Conservation (phyloP, 352 stramenopile species). For the Phytophthora megakarya region DNA sequence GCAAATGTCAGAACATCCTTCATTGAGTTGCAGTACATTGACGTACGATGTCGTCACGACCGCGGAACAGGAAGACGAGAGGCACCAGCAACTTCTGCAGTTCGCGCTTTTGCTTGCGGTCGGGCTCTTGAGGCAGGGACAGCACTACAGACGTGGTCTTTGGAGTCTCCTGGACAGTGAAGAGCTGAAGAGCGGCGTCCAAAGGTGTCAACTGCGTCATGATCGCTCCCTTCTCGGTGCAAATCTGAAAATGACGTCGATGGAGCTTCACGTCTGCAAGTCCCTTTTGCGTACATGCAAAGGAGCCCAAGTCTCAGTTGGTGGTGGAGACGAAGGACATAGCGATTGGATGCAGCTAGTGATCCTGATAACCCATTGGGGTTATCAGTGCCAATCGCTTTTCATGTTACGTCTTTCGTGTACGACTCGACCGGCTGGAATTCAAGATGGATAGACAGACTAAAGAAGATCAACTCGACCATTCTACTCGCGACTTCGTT, state of each 20-base stretch:
- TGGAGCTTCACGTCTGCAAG: neutral
- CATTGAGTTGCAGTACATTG: neutral
- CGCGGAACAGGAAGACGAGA: conserved; percentile 65
- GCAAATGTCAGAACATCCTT: neutral
- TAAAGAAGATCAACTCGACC: too few species aligned
- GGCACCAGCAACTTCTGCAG: conserved; percentile 51
- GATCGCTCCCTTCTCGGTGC: neutral
- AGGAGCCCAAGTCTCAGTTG: conserved; percentile 12
- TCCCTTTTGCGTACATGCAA: conserved; percentile 12
- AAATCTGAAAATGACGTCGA: conserved; percentile 27
- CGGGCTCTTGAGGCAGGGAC: conserved; percentile 22
- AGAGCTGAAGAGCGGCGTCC: conserved; percentile 32
- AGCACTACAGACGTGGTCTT: conserved; percentile 30
- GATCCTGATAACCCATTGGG: too few species aligned
- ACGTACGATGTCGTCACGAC: conserved; percentile 67
- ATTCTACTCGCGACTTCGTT: too few species aligned
- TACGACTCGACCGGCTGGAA: conserved; percentile 1
- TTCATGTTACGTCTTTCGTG: conserved; percentile 4
- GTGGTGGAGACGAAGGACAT: conserved; percentile 20
- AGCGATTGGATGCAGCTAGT: too few species aligned
- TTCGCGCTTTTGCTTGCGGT: conserved; percentile 38
- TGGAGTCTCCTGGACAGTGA: conserved; percentile 11
- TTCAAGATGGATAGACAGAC: neutral
- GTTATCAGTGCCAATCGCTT: conserved; percentile 14
- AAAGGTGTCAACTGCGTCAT: conserved; percentile 26